A percentile compares a stretch with the other conserved stretches of the same genome.
Evolutionary conservation across 768 basidiomycete species (phyloP).

Genomic region (Tephrocybe sp.): DNA sequence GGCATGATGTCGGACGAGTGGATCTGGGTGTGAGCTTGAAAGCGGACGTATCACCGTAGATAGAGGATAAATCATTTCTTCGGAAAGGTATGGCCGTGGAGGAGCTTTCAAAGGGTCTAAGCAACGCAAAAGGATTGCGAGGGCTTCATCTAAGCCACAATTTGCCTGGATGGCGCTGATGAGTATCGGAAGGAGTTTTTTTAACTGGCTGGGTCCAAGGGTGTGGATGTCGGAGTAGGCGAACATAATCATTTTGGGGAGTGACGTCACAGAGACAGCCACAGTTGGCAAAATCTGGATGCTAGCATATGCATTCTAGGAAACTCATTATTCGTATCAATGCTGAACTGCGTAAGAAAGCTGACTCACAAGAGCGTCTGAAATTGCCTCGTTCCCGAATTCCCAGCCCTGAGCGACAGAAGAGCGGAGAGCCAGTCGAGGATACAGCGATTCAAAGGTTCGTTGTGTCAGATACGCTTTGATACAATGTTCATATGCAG

Average conservation of each 20-base stretch:
- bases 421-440: conserved; percentile 38
- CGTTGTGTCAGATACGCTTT: conserved; percentile 43
- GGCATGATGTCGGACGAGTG: conserved; percentile 53
- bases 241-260: conserved; percentile 32
- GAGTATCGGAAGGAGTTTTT: conserved; percentile 37
- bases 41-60: conserved; percentile 49
- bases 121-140: conserved; percentile 50
- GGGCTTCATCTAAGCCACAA: conserved; percentile 52
- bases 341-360: background rate
- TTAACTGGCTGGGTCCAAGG: conserved; percentile 13
- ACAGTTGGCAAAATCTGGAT: conserved; percentile 26
- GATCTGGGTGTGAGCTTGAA: conserved; percentile 61
- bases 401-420: conserved; percentile 32
- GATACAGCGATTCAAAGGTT: conserved; percentile 41
- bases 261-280: conserved; percentile 22
- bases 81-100: conserved; percentile 26
- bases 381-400: conserved; percentile 35
- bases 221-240: conserved; percentile 29
- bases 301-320: conserved; percentile 31
- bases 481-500: conserved; percentile 34
- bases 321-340: background rate
- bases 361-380: conserved; percentile 36
- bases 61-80: conserved; percentile 47
- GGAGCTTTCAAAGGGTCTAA: conserved; percentile 23
- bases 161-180: conserved; percentile 53